These are phyloP conservation scores for Penicillium hordei DNA, from an alignment of 2,329 filamentous ascomycete species.

Conservation along the genomic window DNA sequence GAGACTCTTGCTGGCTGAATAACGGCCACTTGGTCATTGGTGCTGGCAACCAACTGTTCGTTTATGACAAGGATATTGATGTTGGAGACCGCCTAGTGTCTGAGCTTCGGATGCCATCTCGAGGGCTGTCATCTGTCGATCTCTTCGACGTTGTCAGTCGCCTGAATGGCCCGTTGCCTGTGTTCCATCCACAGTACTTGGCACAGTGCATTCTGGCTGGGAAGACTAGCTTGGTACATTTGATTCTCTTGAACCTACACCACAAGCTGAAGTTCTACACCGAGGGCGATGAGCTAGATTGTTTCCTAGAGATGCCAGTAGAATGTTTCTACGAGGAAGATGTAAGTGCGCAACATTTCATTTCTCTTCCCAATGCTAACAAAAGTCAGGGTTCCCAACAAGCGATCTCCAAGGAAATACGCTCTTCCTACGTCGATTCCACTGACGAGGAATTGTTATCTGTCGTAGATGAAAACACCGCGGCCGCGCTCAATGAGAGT, in stretches of 20 bases:
- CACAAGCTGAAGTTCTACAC: conserved; percentile 78
- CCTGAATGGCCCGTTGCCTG: conserved; percentile 80
- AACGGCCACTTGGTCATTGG: conserved; percentile 84
- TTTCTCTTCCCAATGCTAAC: conserved; percentile 19
- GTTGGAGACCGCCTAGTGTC: conserved; percentile 61
- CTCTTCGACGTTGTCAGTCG: conserved; percentile 79
- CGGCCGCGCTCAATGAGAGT: conserved; percentile 70
- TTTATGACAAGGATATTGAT: conserved; percentile 75
- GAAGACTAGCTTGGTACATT: conserved; percentile 69
- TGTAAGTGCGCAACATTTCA: conserved; percentile 34
- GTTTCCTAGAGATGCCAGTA: conserved; percentile 64
- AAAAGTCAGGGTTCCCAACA: conserved; percentile 38
- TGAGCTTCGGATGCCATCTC: conserved; percentile 52
- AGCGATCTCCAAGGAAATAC: conserved; percentile 49
- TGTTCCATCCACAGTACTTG: conserved; percentile 90
- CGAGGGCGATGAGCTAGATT: conserved; percentile 76
- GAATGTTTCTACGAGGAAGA: conserved; percentile 51
- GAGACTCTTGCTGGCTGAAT: conserved; percentile 87
- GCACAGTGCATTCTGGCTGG: conserved; percentile 83
- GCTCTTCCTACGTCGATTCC: conserved; percentile 54
- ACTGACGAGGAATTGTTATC: conserved; percentile 56
- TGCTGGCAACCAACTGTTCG: conserved; percentile 85
- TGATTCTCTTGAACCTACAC: conserved; percentile 69
- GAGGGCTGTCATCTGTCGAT: conserved; percentile 57
- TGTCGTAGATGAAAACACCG: conserved; percentile 69